Evolutionary conservation across 2,329 filamentous ascomycete genomes (phyloP), one percentile per base, ranked within the genome.

Genomic region (Fusarium bulbicola): DNA sequence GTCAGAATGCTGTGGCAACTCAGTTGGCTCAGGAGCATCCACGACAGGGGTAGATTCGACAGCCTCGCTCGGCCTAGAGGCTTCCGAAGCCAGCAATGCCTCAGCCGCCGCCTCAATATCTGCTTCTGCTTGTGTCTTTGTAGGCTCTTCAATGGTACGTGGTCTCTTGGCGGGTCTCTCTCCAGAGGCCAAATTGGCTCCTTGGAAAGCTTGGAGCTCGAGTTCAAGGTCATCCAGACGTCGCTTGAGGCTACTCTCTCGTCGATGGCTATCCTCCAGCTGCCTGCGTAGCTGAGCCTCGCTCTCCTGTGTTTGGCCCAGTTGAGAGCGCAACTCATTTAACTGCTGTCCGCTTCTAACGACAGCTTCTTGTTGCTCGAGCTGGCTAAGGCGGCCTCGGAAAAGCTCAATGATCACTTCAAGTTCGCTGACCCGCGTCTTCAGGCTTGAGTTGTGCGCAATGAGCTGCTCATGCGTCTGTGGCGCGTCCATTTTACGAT

Each of bases 341-440:
- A 91, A 86, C 66, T 90, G 87, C 67, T 88, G 86, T 26, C 89
- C 86, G 78, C 90, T 83, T 79, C 91, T 84, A 59, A 92, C 89
- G 53, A 88, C 90, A 53, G 89, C 89, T 79, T 95, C 93, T 78
- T 92, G 92, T 74, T 91, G 89, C 80, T 97, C 94, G 18, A 96
- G 86, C 79, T 96, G 93, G 87, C 80, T 91, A 82, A 98, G 90
- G 16, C 92, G 89, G 42, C 92, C 92, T 57, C 92, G 88, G 81
- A 94, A 95, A 49, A 95, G 86, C 79, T 93, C 92, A 78, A 95
- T 98, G 85, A 99, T 98, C 59, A 99, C 89, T 80, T 99, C 96
- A 30, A 99, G 88, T 82, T 99, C 96, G 76, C 92, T 96, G 39
- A 99, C 95, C 46, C 96, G 92, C 1, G 96, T 99, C 84, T 97